These are phyloP conservation scores for Myotisia sp. DNA, from an alignment of 2,329 filamentous ascomycete species.

Conservation along the genomic window DNA sequence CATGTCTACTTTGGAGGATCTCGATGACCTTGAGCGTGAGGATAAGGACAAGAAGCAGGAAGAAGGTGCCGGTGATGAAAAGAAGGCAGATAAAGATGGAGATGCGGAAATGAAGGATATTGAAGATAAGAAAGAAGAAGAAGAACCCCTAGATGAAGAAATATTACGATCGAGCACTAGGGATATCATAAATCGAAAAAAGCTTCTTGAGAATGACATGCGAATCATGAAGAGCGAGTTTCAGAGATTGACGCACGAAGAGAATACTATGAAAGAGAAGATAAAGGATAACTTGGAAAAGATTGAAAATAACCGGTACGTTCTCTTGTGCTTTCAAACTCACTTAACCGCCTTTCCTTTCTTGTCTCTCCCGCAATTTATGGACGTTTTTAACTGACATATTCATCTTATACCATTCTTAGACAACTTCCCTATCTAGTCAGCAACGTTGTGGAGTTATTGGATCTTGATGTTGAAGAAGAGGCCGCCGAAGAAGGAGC, in stretches of 20 bases:
- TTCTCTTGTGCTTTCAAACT: conserved; percentile 8
- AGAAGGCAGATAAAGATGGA: conserved; percentile 46
- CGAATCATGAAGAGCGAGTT: conserved; percentile 98
- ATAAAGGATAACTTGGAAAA: conserved; percentile 99
- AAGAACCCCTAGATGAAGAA: conserved; percentile 80
- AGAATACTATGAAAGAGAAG: conserved; percentile 90
- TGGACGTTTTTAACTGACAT: conserved; percentile 1
- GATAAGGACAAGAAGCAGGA: conserved; percentile 51
- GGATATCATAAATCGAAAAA: conserved; percentile 82
- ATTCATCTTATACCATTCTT: conserved; percentile 3
- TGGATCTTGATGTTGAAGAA: conserved; percentile 89
- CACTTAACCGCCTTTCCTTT: conserved; percentile 4
- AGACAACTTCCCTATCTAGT: conserved; percentile 97
- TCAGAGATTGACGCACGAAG: conserved; percentile 87
- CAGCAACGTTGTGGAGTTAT: conserved; percentile 91
- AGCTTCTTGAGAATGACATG: conserved; percentile 91
- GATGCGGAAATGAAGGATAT: conserved; percentile 90
- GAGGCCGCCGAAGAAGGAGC: conserved; percentile 95
- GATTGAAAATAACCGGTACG: conserved; percentile 95
- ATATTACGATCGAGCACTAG: conserved; percentile 84
- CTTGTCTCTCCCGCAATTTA: conserved; percentile 12
- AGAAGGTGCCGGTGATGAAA: conserved; percentile 41
- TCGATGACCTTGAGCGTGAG: conserved; percentile 74
- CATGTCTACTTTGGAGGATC: conserved; percentile 87
- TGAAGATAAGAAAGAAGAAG: conserved; percentile 48